phyloP scores from a whole-genome alignment of 2,329 filamentous ascomycete genomes.

The Nothomitra cinnamomea region DNA sequence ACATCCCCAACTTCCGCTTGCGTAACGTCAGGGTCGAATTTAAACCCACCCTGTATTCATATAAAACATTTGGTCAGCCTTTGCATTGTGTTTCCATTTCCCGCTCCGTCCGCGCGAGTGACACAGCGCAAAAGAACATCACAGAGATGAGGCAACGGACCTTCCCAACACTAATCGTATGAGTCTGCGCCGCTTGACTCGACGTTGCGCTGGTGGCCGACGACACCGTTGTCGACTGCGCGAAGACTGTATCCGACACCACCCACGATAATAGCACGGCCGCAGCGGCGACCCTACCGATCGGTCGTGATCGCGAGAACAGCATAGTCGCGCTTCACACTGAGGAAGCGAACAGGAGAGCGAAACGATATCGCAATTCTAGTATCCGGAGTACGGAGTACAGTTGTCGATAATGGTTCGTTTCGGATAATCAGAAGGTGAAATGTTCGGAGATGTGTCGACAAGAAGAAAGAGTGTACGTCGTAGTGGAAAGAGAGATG shows the following conservation, averaged over 20 bases:
- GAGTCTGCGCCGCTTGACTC: neutral
- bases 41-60: slow-evolving; percentile 16
- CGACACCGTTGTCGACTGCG: neutral
- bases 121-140: neutral
- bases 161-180: slow-evolving; percentile 12
- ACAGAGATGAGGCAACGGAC: slow-evolving; percentile 3
- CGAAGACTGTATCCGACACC: neutral
- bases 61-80: neutral
- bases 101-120: too few species aligned
- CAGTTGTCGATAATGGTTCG: too few species aligned
- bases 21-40: slow-evolving; percentile 22
- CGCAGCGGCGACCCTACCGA: too few species aligned
- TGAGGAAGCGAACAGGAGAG: too few species aligned
- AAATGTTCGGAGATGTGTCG: too few species aligned
- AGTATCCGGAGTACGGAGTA: too few species aligned
- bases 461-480: too few species aligned
- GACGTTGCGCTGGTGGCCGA: neutral
- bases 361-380: too few species aligned
- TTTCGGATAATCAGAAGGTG: too few species aligned
- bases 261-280: neutral
- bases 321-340: too few species aligned
- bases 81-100: neutral
- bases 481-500: too few species aligned
- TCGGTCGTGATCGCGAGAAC: too few species aligned
- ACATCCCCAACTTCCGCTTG: slow-evolving; percentile 30